Base-by-base conservation (phyloP, 495 filamentous ascomycete genomes). In the Symbiotaphrina buchneri region DNA sequence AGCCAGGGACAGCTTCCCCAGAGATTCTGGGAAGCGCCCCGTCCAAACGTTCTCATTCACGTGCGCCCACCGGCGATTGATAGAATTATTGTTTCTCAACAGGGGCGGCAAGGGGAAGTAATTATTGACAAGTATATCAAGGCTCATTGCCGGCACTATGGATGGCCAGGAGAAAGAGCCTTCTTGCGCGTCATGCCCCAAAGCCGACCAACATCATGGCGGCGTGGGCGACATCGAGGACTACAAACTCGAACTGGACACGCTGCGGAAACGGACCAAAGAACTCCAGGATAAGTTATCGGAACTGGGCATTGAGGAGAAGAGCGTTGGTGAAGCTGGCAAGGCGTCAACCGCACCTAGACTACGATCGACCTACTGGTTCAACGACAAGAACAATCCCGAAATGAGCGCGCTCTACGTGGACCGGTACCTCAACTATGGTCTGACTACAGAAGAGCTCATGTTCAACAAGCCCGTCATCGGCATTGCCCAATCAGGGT, bases 401-500 rank as follows among this genome's bases (percentile, higher is more conserved):
- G 59, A 50, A 27, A 66, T 68, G 54, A 55, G 53, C 18, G 50
- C 59, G 0, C 35, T 63, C 10, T 66, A 66, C 33, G 53, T 62
- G 32, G 61, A 66, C 39, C 51, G 61, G n/a, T 64, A 63, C 29
- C 51, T 64, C 32, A 66, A 64, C 39, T 66, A 58, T 27, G 61
- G 61, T 2, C 43, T 66, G 14, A 66, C 61, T 0, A 45, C 52
- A 13, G 59, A 66, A 25, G 61, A 66, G 36, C 44, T 66, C 4
- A 54, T 58, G 47, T 59, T 57, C 10, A 56, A 53, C 6, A 64
- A 61, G 37, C 61, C 61, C n/a, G 57, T 66, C 40, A 63, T 66
- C 38, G 61, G 61, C 23, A 66, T 65, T 33, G 61, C 60, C 0
- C 59, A 66, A 42, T 58, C 60, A 2, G 61, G 61, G 1, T 65